Conservation (phyloP, 2,329 filamentous ascomycete species). For the Alternaria metachromatica region DNA sequence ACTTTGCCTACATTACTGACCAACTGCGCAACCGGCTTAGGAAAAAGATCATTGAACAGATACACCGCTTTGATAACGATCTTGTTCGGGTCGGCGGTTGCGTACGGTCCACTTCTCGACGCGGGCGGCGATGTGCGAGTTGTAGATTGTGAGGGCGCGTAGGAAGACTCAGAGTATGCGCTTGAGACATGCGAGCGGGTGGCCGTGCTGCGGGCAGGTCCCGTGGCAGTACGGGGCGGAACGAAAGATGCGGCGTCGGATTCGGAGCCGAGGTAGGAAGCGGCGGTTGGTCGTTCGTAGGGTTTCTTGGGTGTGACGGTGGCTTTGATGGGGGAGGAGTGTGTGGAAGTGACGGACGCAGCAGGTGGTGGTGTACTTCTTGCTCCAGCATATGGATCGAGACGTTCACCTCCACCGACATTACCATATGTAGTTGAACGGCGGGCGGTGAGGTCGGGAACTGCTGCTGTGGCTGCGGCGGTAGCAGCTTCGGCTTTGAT, state of each 20-base stretch:
- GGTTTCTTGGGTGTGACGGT: conserved; percentile 49
- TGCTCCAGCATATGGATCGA: conserved; percentile 70
- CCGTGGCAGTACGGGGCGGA: conserved; percentile 37
- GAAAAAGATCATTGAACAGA: conserved; percentile 86
- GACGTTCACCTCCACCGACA: conserved; percentile 69
- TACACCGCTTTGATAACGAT: conserved; percentile 95
- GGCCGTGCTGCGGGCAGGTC: conserved; percentile 43
- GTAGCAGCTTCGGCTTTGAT: conserved; percentile 27
- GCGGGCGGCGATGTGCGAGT: conserved; percentile 83
- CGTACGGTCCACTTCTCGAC: conserved; percentile 78
- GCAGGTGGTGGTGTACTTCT: conserved; percentile 53
- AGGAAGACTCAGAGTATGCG: conserved; percentile 82
- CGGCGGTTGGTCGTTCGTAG: conserved; percentile 60
- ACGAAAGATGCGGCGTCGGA: conserved; percentile 5
- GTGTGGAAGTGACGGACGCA: conserved; percentile 45
- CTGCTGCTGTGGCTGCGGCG: conserved; percentile 29
- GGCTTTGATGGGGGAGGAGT: conserved; percentile 49
- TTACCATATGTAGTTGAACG: conserved; percentile 49
- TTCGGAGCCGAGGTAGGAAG: conserved; percentile 65
- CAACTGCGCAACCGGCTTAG: conserved; percentile 89
- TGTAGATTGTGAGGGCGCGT: conserved; percentile 83
- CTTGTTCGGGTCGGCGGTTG: conserved; percentile 91
- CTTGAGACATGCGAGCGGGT: conserved; percentile 48
- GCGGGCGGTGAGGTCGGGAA: conserved; percentile 30
- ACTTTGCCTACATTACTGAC: conserved; percentile 83